These are phyloP conservation scores for Carnegiea gigantea DNA, from an alignment of 179 eudicot species.

Conservation along the genomic window DNA sequence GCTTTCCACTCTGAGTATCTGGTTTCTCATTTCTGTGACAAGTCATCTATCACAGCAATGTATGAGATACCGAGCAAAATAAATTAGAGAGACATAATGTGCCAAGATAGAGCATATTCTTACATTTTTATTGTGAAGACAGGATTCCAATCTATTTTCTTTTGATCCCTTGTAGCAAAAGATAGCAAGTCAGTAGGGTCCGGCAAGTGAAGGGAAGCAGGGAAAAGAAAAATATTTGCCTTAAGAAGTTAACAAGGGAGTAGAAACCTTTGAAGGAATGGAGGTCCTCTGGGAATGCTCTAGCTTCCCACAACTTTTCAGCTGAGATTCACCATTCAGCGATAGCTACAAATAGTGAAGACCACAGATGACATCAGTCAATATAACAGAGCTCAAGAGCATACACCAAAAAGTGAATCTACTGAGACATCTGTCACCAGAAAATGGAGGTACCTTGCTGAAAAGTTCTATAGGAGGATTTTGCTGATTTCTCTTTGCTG, in stretches of 20 bases:
- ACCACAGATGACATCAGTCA: background rate
- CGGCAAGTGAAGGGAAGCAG: background rate
- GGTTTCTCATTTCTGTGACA: slow-evolving; percentile 24
- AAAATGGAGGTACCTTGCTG: slow-evolving; percentile 57
- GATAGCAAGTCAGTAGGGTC: slow-evolving; percentile 31
- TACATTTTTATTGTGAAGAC: slow-evolving; percentile 53
- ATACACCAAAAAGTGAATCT: background rate
- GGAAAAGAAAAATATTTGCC: background rate
- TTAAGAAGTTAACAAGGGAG: slow-evolving; percentile 11
- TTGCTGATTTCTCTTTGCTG: slow-evolving; percentile 54
- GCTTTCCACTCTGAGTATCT: slow-evolving; percentile 21
- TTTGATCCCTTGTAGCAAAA: slow-evolving; percentile 67
- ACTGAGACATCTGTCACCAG: slow-evolving; percentile 9
- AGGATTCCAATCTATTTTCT: slow-evolving; percentile 70
- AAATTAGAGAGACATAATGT: background rate
- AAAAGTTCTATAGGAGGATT: slow-evolving; percentile 76
- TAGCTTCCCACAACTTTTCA: slow-evolving; percentile 37
- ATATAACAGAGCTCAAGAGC: background rate
- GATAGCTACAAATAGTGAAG: slow-evolving; percentile 55
- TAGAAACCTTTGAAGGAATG: slow-evolving; percentile 43
- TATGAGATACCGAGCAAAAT: slow-evolving; percentile 3
- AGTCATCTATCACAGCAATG: slow-evolving; percentile 26
- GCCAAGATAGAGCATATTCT: slow-evolving; percentile 17
- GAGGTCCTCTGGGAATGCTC: slow-evolving; percentile 36
- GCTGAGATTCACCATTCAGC: slow-evolving; percentile 56